Base-by-base conservation (phyloP, 805 yeast species). In the Metschnikowia matae region DNA sequence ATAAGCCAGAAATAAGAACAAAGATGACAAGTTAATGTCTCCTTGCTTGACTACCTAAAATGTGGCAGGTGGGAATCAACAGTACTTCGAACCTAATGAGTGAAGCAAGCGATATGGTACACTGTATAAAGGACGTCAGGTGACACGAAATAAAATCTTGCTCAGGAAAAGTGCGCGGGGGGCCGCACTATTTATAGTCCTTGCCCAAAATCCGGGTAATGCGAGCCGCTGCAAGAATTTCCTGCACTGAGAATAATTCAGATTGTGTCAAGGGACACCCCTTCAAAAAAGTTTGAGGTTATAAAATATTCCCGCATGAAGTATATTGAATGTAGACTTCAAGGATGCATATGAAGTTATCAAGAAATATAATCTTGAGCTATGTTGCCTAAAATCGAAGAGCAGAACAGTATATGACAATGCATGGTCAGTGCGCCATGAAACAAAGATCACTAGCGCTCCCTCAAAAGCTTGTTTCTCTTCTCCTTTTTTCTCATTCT, bases 401-500 rank as follows among this genome's bases (percentile, higher is more conserved):
- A 18, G 17, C 14, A 13, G 36, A 31, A 17, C 17, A 18, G 18
- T 14, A 18, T 6, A 41, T 31, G 26, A 18, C 18, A n/a, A 39
- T 13, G 44, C 29, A 29, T 14, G 14, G n/a, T 6, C 36, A 6
- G 23, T 31, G 37, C 26, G 26, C 43, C 20, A 26, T 21, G 6
- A 40, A 40, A 26, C 4, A 17, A 10, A 8, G 23, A 36, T 10
- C 6, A 40, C 10, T 65, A 87, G 68, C 97, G 96, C 64, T 91
- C 98, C 66, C 85, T 89, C 66, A 91, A 82, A 62, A 90, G 74
- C 73, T 92, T 92, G 74, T 91, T 92, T 72, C 98, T 84, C 85
- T 92, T 92, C 66, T 92, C 99, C 64, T 86, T 84, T 74, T 86
- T 84, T 72, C 87, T 84, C 71, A 92, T 66, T 70, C 99, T 81